phyloP scores from a whole-genome alignment of 371 early-diverging fungal genomes.

The Circinella umbellata region DNA sequence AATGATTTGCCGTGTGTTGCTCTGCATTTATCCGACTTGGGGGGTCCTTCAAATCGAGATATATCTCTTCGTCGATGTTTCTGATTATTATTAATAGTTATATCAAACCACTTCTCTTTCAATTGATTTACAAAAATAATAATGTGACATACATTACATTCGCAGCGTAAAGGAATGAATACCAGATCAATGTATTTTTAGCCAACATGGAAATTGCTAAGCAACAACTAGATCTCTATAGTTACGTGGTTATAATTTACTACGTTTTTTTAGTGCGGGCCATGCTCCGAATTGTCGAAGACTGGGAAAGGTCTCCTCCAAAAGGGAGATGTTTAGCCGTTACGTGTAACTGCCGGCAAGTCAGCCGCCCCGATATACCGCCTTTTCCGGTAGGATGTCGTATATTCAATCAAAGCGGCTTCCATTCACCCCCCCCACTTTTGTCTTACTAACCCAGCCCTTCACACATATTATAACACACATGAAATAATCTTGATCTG shows the following conservation, averaged over 20 bases:
- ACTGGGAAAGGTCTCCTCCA: slow-evolving; percentile 10
- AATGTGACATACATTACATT: too few species aligned
- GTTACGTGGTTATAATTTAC: too few species aligned
- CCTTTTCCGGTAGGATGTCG: slow-evolving; percentile 19
- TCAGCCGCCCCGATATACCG: slow-evolving; percentile 20
- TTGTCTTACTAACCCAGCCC: slow-evolving; percentile 1
- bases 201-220: too few species aligned
- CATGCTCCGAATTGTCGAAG: slow-evolving; percentile 18
- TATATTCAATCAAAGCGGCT: not conserved
- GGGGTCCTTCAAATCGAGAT: not conserved
- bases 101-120: too few species aligned
- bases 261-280: not conserved
- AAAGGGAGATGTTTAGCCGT: slow-evolving; percentile 27
- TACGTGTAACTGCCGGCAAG: slow-evolving; percentile 21
- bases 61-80: too few species aligned
- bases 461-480: not conserved
- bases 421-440: slow-evolving; percentile 6
- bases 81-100: too few species aligned
- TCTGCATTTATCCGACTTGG: slow-evolving; percentile 16
- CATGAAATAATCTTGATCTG: slow-evolving; percentile 20
- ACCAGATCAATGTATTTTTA: too few species aligned
- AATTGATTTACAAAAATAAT: too few species aligned
- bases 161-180: too few species aligned
- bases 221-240: too few species aligned
- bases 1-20: slow-evolving; percentile 16